Conservation (phyloP, 495 filamentous ascomycete species). For the Neurospora sp. region DNA sequence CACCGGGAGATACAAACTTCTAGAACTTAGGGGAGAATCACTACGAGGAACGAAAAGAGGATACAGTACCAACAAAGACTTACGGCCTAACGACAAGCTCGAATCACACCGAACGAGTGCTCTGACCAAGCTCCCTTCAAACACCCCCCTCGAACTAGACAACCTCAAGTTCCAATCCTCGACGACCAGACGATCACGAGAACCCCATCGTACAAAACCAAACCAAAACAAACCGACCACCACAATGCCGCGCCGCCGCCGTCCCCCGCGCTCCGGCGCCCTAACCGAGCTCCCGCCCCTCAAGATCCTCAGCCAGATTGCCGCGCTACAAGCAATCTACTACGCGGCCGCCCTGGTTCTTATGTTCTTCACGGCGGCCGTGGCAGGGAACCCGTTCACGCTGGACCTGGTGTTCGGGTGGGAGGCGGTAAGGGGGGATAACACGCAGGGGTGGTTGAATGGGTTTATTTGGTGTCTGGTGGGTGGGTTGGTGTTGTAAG, state of each 20-base stretch:
- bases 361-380: slow-evolving; percentile 80
- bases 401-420: slow-evolving; percentile 69
- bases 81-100: neutral
- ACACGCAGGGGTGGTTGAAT: slow-evolving; percentile 83
- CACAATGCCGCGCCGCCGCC: slow-evolving; percentile 62
- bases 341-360: slow-evolving; percentile 65
- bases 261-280: slow-evolving; percentile 67
- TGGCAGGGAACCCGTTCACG: slow-evolving; percentile 63
- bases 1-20: neutral
- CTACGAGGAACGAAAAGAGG: neutral
- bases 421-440: slow-evolving; percentile 77
- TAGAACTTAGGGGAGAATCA: neutral
- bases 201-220: too few species aligned
- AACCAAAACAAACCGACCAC: neutral
- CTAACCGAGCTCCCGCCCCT: slow-evolving; percentile 73
- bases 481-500: slow-evolving; percentile 58
- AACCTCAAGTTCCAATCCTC: neutral
- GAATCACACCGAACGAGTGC: neutral
- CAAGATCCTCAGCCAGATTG: slow-evolving; percentile 78
- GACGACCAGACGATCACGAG: neutral
- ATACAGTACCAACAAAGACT: neutral
- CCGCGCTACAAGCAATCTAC: slow-evolving; percentile 73
- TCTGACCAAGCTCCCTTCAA: neutral
- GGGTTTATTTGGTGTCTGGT: slow-evolving; percentile 81
- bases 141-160: neutral